A percentile compares a stretch with the other conserved stretches of the same genome.
Evolutionary conservation across 23 red algal species (phyloP).

Genomic region (Gracilaria caudata): DNA sequence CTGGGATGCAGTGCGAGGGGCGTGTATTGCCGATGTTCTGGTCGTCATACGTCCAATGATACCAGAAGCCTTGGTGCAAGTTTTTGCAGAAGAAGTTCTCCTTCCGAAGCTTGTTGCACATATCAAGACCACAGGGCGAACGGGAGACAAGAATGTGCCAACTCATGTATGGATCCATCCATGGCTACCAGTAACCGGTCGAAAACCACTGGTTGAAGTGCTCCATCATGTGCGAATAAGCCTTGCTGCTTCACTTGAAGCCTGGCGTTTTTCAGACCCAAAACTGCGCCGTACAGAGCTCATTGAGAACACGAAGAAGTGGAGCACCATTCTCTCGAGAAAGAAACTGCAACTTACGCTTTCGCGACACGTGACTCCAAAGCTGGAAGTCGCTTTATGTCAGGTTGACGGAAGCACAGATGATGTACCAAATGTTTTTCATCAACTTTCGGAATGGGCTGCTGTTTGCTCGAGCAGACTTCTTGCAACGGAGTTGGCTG

Average conservation of each 20-base stretch:
- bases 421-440: background rate
- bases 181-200: conserved; percentile 56
- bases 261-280: conserved; percentile 26
- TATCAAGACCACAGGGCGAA: background rate
- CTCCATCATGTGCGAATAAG: conserved; percentile 33
- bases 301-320: conserved; percentile 32
- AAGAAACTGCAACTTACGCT: conserved; percentile 62
- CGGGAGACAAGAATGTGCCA: background rate
- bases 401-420: conserved; percentile 8
- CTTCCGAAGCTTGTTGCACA: conserved; percentile 36
- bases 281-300: background rate
- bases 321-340: conserved; percentile 53
- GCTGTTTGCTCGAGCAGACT: conserved; percentile 33
- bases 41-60: conserved; percentile 7
- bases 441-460: conserved; percentile 28
- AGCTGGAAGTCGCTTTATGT: conserved; percentile 4
- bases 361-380: conserved; percentile 28
- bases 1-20: conserved; percentile 55
- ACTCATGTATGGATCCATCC: conserved; percentile 65
- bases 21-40: conserved; percentile 47
- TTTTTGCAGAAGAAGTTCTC: conserved; percentile 54
- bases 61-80: conserved; percentile 10
- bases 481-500: conserved; percentile 32
- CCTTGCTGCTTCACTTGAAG: conserved; percentile 18
- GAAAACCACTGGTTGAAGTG: conserved; percentile 36